phyloP scores from a whole-genome alignment of 306 rosid genomes.

The Ormosia emarginata region DNA sequence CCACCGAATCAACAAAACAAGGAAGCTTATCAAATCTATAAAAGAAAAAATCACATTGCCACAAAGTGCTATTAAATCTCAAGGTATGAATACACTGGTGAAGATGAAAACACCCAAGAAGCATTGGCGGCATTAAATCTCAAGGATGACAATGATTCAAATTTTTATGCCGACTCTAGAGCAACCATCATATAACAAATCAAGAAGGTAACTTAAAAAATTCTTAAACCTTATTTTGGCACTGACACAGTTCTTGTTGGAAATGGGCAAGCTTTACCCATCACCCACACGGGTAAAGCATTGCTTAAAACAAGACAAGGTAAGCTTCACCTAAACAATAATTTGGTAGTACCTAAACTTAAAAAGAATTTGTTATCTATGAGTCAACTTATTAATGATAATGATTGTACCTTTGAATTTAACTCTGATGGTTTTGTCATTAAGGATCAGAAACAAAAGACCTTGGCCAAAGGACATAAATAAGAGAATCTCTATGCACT shows the following conservation, averaged over 20 bases:
- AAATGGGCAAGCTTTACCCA: not conserved
- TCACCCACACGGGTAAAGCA: not conserved
- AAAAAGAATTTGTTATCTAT: not conserved
- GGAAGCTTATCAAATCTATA: not conserved
- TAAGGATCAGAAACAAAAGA: too few relatives aligned
- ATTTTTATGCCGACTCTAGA: not conserved
- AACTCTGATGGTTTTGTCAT: too few relatives aligned
- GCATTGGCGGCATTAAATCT: not conserved
- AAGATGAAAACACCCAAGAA: not conserved
- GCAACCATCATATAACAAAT: not conserved
- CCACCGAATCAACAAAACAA: not conserved
- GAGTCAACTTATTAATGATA: constrained; percentile 11
- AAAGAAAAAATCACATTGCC: not conserved
- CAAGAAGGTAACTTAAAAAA: not conserved
- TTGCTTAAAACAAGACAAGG: not conserved
- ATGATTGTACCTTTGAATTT: not conserved
- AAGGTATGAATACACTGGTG: not conserved
- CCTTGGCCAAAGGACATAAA: too few relatives aligned
- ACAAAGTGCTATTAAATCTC: not conserved
- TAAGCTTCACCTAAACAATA: not conserved
- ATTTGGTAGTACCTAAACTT: constrained; percentile 8
- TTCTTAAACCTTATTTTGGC: not conserved
- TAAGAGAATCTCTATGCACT: not conserved
- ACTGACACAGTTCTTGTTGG: not conserved
- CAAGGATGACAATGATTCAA: not conserved